Conservation (phyloP, 495 filamentous ascomycete genomes). For the Mytilinidion resinicola region DNA sequence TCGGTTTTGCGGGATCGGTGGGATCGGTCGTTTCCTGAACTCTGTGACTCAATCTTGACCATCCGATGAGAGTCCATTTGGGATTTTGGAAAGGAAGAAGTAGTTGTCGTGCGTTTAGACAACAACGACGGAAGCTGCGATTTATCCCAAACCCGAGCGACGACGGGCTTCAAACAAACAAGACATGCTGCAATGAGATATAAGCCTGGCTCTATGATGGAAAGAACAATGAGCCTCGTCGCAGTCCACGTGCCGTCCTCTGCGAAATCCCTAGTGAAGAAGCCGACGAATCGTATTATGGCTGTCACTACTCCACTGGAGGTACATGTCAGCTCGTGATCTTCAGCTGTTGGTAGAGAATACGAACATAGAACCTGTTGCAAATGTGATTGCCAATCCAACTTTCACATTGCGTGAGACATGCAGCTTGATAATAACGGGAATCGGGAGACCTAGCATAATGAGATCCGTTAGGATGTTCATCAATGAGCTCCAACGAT, state of each 20-base stretch:
- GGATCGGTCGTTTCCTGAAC: too few species aligned
- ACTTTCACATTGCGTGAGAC: neutral
- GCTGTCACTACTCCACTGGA: constrained; percentile 1
- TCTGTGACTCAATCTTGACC: too few species aligned
- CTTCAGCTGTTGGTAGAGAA: neutral
- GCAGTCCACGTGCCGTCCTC: neutral
- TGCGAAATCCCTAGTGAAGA: neutral
- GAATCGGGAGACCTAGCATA: constrained; percentile 6
- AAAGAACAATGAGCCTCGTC: neutral
- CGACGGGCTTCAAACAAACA: too few species aligned
- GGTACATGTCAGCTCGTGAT: neutral
- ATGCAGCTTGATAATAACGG: neutral
- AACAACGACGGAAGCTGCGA: too few species aligned
- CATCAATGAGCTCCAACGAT: neutral
- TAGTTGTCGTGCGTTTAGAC: too few species aligned
- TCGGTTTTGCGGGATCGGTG: too few species aligned
- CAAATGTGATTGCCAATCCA: constrained; percentile 1
- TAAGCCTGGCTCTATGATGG: constrained; percentile 1
- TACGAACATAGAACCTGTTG: neutral
- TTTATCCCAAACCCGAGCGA: too few species aligned
- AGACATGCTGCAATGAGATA: constrained; percentile 8
- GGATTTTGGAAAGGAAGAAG: too few species aligned
- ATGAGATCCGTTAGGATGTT: constrained; percentile 3
- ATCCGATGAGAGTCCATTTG: too few species aligned
- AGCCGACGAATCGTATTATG: constrained; percentile 1